A percentile compares a stretch with the other conserved stretches of the same genome.
Evolutionary conservation across 805 yeast genomes (phyloP).

Genomic region (Candida germanica): DNA sequence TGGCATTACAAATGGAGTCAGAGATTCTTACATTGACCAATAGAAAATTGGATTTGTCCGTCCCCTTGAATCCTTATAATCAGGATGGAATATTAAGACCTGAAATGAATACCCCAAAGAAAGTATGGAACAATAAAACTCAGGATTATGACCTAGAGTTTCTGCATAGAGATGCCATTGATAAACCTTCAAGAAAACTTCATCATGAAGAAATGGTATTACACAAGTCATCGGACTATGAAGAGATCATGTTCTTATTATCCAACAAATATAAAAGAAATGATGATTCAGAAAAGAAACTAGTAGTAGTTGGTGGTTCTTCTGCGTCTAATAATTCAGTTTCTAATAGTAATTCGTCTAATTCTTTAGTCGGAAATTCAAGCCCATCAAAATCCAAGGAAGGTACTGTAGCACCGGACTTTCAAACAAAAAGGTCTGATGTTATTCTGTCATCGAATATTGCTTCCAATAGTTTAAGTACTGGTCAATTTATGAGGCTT

Average conservation of each 20-base stretch:
- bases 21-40: conserved; percentile 77
- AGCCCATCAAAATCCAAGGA: conserved; percentile 13
- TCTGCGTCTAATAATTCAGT: conserved; percentile 20
- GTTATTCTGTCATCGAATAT: conserved; percentile 2
- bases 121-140: conserved; percentile 34
- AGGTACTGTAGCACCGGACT: conserved; percentile 10
- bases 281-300: conserved; percentile 38
- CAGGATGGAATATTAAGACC: conserved; percentile 49
- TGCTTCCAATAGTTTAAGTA: conserved; percentile 8
- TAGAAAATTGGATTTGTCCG: conserved; percentile 71
- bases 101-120: conserved; percentile 46
- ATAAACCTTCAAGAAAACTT: conserved; percentile 31
- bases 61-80: conserved; percentile 64
- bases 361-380: conserved; percentile 16
- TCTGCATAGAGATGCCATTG: conserved; percentile 32
- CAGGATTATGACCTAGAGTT: conserved; percentile 28
- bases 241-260: conserved; percentile 71
- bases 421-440: conserved; percentile 8
- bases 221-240: conserved; percentile 79
- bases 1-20: conserved; percentile 82
- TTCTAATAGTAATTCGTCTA: conserved; percentile 17
- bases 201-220: conserved; percentile 41
- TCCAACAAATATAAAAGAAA: conserved; percentile 38
- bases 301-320: conserved; percentile 36
- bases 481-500: conserved; percentile 75